Percentiles rank a stretch among this genome's conserved stretches.
phyloP scores from a whole-genome alignment of 2,329 filamentous ascomycete species.

The Cercospora sesami region DNA sequence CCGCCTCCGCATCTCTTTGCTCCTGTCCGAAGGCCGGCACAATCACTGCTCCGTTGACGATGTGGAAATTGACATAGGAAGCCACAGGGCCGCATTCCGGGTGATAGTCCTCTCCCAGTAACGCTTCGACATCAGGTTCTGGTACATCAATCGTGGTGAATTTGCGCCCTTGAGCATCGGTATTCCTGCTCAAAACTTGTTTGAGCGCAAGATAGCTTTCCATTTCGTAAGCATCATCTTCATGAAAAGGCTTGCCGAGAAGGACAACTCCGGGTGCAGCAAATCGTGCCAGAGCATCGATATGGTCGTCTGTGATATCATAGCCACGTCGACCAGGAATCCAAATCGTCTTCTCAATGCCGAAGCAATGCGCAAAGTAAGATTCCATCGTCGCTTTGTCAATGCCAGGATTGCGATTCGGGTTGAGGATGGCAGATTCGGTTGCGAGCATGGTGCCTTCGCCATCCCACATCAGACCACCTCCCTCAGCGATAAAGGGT shows the following conservation, averaged over 20 bases:
- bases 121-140: slow-evolving; percentile 11
- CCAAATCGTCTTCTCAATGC: slow-evolving; percentile 26
- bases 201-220: slow-evolving; percentile 8
- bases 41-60: slow-evolving; percentile 25
- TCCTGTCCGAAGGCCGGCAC: slow-evolving; percentile 22
- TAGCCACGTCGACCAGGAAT: slow-evolving; percentile 19
- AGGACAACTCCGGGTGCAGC: slow-evolving; percentile 16
- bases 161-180: slow-evolving; percentile 17
- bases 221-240: not conserved
- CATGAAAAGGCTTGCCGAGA: slow-evolving; percentile 15
- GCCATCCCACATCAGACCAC: slow-evolving; percentile 24
- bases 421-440: slow-evolving; percentile 25
- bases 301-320: slow-evolving; percentile 27
- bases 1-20: slow-evolving; percentile 18
- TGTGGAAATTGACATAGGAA: slow-evolving; percentile 24
- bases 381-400: slow-evolving; percentile 18
- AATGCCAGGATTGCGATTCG: slow-evolving; percentile 26
- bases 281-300: slow-evolving; percentile 25
- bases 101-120: slow-evolving; percentile 17
- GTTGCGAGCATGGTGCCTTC: slow-evolving; percentile 26
- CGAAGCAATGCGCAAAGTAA: slow-evolving; percentile 16
- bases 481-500: slow-evolving; percentile 22
- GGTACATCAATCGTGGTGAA: slow-evolving; percentile 20
- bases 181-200: slow-evolving; percentile 4
- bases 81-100: slow-evolving; percentile 14